Evolutionary conservation across 352 stramenopile genomes (phyloP).

Genomic region (Pythium dissimile): DNA sequence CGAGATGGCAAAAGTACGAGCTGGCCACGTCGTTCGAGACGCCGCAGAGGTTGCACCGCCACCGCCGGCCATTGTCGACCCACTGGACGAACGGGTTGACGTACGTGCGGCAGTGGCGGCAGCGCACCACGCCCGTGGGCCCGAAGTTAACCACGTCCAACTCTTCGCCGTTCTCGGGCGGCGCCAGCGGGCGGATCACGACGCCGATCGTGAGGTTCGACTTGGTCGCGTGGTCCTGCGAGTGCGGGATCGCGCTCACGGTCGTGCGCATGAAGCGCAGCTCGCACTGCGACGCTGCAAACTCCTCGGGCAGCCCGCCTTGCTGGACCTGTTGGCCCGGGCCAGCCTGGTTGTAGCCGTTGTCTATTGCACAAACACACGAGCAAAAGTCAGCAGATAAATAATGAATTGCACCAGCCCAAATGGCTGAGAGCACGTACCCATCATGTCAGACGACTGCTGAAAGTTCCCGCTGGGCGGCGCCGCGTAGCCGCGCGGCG

Average conservation of each 20-base stretch:
- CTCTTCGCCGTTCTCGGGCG: constrained; percentile 56
- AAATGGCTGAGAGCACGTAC: constrained; percentile 27
- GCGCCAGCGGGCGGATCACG: constrained; percentile 79
- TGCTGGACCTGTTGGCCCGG: constrained; percentile 40
- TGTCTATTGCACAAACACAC: constrained; percentile 34
- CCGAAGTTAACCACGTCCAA: constrained; percentile 88
- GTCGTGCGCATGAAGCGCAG: constrained; percentile 82
- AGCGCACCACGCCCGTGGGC: constrained; percentile 76
- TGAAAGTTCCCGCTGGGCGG: constrained; percentile 81
- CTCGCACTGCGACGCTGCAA: constrained; percentile 72
- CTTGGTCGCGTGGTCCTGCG: constrained; percentile 79
- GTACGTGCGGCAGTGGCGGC: constrained; percentile 87
- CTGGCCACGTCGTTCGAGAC: constrained; percentile 90
- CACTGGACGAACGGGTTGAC: constrained; percentile 89
- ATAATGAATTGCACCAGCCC: background rate
- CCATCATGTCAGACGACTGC: constrained; percentile 72
- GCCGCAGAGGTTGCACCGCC: constrained; percentile 88
- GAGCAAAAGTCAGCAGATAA: too few relatives aligned
- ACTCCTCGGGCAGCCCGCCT: constrained; percentile 53
- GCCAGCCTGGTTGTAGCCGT: constrained; percentile 44
- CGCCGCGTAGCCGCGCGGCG: constrained; percentile 14
- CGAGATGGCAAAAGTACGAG: constrained; percentile 98
- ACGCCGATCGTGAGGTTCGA: constrained; percentile 84
- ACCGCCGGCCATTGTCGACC: constrained; percentile 86
- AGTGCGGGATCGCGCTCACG: constrained; percentile 73